These are phyloP conservation scores for Syzygium grande DNA, from an alignment of 345 rosid genomes.

Conservation along the genomic window DNA sequence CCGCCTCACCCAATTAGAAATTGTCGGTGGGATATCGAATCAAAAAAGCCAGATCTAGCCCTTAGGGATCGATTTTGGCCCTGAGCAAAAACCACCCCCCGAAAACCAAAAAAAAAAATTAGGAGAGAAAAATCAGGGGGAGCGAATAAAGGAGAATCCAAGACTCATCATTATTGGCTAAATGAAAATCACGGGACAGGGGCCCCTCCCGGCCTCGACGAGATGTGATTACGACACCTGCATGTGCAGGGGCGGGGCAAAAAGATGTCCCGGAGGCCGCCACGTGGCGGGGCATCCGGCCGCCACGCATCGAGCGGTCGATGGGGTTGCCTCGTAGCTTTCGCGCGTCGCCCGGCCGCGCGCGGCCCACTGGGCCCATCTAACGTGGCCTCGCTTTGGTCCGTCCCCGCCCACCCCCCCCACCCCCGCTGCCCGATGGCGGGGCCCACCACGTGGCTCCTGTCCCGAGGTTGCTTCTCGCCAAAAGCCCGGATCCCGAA, in stretches of 20 bases:
- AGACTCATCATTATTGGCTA: background rate
- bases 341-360: slow-evolving; percentile 12
- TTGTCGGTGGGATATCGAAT: background rate
- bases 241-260: slow-evolving; percentile 28
- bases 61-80: background rate
- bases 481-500: background rate
- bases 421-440: background rate
- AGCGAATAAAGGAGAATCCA: background rate
- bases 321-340: slow-evolving; percentile 16
- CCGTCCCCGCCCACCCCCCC: background rate
- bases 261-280: background rate
- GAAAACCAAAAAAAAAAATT: background rate
- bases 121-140: background rate
- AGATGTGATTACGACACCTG: background rate
- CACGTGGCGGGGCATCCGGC: slow-evolving; percentile 13
- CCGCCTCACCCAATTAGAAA: background rate
- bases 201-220: background rate
- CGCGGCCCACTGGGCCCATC: background rate
- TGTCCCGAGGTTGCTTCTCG: background rate
- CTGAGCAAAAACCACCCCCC: background rate
- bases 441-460: background rate
- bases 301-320: slow-evolving; percentile 15
- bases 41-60: background rate
- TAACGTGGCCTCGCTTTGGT: background rate
- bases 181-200: background rate